These are phyloP conservation scores for Starmera dryadoides DNA, from an alignment of 805 yeast species.

Conservation along the genomic window DNA sequence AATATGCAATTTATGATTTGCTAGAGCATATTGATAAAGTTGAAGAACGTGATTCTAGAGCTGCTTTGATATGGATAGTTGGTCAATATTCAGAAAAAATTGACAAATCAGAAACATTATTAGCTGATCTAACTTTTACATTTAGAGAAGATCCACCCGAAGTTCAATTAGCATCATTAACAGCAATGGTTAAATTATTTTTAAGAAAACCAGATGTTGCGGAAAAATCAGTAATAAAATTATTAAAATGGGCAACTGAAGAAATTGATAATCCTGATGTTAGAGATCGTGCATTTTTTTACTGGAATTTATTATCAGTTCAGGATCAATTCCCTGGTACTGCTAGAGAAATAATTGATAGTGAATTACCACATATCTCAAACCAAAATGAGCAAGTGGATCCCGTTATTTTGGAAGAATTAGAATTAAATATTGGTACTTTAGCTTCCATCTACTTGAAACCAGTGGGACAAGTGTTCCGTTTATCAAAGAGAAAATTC, in stretches of 20 bases:
- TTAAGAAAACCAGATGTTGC: conserved; percentile 46
- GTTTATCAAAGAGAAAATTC: conserved; percentile 46
- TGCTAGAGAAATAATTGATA: conserved; percentile 49
- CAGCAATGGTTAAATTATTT: conserved; percentile 68
- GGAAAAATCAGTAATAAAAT: conserved; percentile 47
- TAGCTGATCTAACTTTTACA: conserved; percentile 34
- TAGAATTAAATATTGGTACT: conserved; percentile 76
- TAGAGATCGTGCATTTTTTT: conserved; percentile 77
- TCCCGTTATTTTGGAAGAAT: conserved; percentile 64
- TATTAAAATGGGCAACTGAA: conserved; percentile 66
- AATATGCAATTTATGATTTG: conserved; percentile 33
- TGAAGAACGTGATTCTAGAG: conserved; percentile 72
- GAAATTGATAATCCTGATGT: conserved; percentile 76
- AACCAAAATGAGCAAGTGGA: conserved; percentile 66
- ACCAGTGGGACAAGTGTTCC: conserved; percentile 75
- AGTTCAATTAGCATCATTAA: conserved; percentile 67
- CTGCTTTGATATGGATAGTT: conserved; percentile 76
- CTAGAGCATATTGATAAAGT: conserved; percentile 40
- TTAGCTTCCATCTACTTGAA: conserved; percentile 79
- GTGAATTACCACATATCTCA: conserved; percentile 54
- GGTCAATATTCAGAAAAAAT: conserved; percentile 60
- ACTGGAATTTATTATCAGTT: conserved; percentile 71
- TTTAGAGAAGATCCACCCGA: conserved; percentile 62
- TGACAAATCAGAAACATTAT: conserved; percentile 29
- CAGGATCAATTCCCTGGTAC: conserved; percentile 32